phyloP scores from a whole-genome alignment of 2,329 filamentous ascomycete species.

The Gnomoniopsis smithogilvyi region DNA sequence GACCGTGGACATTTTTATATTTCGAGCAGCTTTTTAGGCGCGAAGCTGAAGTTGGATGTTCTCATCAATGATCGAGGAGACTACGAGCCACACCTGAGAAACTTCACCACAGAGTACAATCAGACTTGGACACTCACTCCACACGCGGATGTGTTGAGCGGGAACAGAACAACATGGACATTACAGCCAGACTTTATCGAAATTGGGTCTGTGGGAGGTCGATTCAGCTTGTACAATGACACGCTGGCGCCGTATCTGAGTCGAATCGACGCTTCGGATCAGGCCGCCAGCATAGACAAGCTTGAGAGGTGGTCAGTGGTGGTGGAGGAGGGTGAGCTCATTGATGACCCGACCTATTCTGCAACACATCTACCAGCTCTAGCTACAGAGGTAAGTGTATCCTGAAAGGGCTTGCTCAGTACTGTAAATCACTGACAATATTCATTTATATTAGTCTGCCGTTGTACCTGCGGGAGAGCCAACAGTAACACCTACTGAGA shows the following conservation, averaged over 20 bases:
- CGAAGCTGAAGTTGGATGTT: slow-evolving; percentile 3
- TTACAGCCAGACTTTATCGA: slow-evolving; percentile 1
- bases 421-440: background rate
- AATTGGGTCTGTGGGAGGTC: background rate
- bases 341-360: slow-evolving; percentile 4
- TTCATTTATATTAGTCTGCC: background rate
- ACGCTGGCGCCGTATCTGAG: background rate
- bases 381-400: slow-evolving; percentile 4
- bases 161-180: slow-evolving; percentile 5
- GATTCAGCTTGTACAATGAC: slow-evolving; percentile 6
- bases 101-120: background rate
- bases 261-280: background rate
- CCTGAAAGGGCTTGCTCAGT: fast-evolving
- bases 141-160: background rate
- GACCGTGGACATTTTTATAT: slow-evolving; percentile 1
- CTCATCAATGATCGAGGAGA: slow-evolving; percentile 3
- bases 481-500: background rate
- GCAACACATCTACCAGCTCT: slow-evolving; percentile 1
- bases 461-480: background rate
- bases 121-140: slow-evolving; percentile 2
- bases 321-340: background rate
- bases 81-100: background rate
- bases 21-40: slow-evolving; percentile 3
- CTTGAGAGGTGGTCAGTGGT: background rate
- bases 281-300: background rate